Evolutionary conservation across 805 yeast genomes (phyloP).

Genomic region (Candida easanensis): DNA sequence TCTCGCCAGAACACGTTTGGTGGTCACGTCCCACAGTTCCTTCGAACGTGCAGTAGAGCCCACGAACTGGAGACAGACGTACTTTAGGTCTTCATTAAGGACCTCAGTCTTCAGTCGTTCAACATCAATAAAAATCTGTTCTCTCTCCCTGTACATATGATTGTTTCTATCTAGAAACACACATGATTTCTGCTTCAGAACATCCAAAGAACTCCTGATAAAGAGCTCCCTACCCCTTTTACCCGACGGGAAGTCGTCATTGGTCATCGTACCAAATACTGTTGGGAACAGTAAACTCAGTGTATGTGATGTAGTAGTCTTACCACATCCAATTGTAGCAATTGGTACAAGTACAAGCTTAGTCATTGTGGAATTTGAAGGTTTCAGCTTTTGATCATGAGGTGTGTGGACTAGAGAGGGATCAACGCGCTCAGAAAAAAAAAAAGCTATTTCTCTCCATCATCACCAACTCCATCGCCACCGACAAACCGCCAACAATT

Average conservation of each 20-base stretch:
- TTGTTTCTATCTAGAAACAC: constrained; percentile 83
- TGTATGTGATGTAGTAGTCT: constrained; percentile 74
- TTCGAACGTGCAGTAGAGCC: constrained; percentile 34
- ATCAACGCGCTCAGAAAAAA: neutral
- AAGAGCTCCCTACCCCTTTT: constrained; percentile 44
- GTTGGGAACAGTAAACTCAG: constrained; percentile 50
- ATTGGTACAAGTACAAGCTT: constrained; percentile 74
- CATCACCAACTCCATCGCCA: neutral
- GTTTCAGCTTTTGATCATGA: neutral
- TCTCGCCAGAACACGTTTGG: constrained; percentile 55
- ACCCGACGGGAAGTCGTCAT: constrained; percentile 60
- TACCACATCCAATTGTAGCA: constrained; percentile 93
- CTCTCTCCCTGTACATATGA: constrained; percentile 67
- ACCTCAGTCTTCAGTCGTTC: constrained; percentile 39
- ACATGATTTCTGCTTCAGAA: constrained; percentile 38
- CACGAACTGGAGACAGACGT: constrained; percentile 67
- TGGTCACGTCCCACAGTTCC: constrained; percentile 48
- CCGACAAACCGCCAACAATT: neutral
- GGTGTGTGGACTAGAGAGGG: neutral
- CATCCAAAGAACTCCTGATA: constrained; percentile 42
- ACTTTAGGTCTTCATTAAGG: constrained; percentile 45
- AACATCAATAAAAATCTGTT: constrained; percentile 56
- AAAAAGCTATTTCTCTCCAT: neutral
- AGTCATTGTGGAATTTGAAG: neutral
- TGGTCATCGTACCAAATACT: constrained; percentile 72